A percentile compares a stretch with the other conserved stretches of the same genome.
These are phyloP conservation scores for Dactylellina sp. DNA, from an alignment of 2,329 filamentous ascomycete species.

Conservation along the genomic window DNA sequence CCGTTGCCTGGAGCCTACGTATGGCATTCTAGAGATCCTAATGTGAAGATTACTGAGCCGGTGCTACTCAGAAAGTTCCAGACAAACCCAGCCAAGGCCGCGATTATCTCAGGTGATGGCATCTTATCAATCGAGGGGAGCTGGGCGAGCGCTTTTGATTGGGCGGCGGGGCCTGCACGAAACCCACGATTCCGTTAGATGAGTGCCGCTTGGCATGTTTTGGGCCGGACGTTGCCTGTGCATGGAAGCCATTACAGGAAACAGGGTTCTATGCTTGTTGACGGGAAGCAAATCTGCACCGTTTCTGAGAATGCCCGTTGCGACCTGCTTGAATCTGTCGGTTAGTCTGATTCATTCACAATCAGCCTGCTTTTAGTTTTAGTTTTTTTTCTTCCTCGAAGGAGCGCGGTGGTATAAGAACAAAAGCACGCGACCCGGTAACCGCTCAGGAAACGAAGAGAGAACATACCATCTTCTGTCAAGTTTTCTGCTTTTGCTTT, in stretches of 20 bases:
- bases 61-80: too few relatives aligned
- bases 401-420: conserved; percentile 45
- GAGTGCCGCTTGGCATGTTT: conserved; percentile 20
- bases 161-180: neutral
- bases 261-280: conserved; percentile 26
- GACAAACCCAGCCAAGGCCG: too few relatives aligned
- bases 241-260: conserved; percentile 9
- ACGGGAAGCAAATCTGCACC: conserved; percentile 34
- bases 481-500: neutral
- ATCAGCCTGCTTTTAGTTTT: conserved; percentile 10
- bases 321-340: conserved; percentile 44
- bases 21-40: too few relatives aligned
- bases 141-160: too few relatives aligned
- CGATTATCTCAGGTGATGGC: too few relatives aligned
- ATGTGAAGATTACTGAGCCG: too few relatives aligned
- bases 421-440: conserved; percentile 8
- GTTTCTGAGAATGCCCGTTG: conserved; percentile 35
- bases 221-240: too few relatives aligned
- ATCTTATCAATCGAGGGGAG: too few relatives aligned
- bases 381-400: conserved; percentile 7
- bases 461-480: neutral
- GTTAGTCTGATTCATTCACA: conserved; percentile 37
- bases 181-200: conserved; percentile 1
- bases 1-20: too few relatives aligned
- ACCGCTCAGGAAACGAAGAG: neutral